Evolutionary conservation across 352 stramenopile genomes (phyloP), one percentile per base, ranked within the genome.

Genomic region (Phytophthora boehmeriae): DNA sequence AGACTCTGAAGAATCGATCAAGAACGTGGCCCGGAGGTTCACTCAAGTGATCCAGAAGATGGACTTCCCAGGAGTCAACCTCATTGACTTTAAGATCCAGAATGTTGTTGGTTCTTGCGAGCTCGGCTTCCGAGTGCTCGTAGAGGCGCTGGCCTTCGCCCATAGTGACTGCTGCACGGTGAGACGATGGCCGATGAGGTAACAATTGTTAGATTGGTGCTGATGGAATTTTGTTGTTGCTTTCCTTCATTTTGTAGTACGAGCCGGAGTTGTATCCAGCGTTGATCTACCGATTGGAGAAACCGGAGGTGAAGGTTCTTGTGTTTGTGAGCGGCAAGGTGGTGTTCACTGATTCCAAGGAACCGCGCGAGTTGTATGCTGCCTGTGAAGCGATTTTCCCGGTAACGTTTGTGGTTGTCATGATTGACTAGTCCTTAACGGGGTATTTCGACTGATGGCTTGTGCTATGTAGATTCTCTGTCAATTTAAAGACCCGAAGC

Each of bases 241-340:
- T 17, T 14, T 48, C 8, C 34, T 54, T 48, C 27, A 28, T 22
- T 23, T 0, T 56, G 16, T 70, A 96, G 66, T 99, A 99, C 66
- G 98, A 99, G 72, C 98, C 98, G 4, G 98, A 99, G 72, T 70
- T 99, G 30, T 99, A 99, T 66, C 97, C 97, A 11, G 98, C 97
- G 38, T 75, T 99, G 16, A 98, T 99, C 75, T 99, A 99, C 77
- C 88, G 97, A 13, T 86, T 99, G 60, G 83, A 96, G 16, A 89
- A 96, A 47, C 97, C 97, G 22, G 93, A 98, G 53, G 93, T 99
- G 11, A 98, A 99, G 48, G 84, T 99, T n/a, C 78, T 99, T 19
- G 98, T 99, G 51, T 99, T 99, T 78, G 97, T 99, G 19, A 95
- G 91, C 53, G 98, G 98, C 4, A 99, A 99, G 66, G 86, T 99